Base-by-base conservation (phyloP, 2,329 filamentous ascomycete species). In the Stagonosporopsis rhizophila region DNA sequence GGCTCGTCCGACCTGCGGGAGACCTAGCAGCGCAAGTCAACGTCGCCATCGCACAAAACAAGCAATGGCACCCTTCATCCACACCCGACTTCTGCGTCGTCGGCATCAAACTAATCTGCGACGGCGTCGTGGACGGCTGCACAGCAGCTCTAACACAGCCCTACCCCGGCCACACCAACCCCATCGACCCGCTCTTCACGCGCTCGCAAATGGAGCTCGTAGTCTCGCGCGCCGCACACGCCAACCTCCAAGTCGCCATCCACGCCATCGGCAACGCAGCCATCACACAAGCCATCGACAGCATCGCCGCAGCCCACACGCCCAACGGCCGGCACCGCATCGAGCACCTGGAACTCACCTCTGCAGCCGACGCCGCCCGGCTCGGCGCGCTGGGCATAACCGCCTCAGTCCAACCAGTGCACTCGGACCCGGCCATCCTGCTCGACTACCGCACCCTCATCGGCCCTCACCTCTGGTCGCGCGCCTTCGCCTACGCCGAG, bases 351-450 rank as follows among this genome's bases (percentile, higher is more conserved):
- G 85, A 88, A 66, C 15, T 57, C 28, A 50, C 56, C 5, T 79
- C 76, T 0, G 73, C 76, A 0, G 75, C 77, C 52, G 85, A 87
- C 58, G 85, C 82, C 1, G 72, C 63, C 0, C 77, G 84, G 0
- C 79, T 88, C 0, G 85, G 84, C 11, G 65, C 72, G 20, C 73
- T 85, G 4, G 83, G 85, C 56, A 86, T 88, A 72, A 96, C 92
- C 48, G 92, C 96, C 57, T 90, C 90, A 54, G 95, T 96, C 65
- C 90, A 96, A 80, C 94, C 91, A 25, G 95, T 94, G 80, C 95
- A 91, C 76, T 90, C 92, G 66, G 92, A 96, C 69, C 85, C 85
- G 0, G 83, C 84, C 0, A 83, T 86, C 49, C 71, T 87, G 4
- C 73, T 79, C 22, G 83, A 82, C 0, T 88, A 85, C 82, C 83